These are phyloP conservation scores for Prasinococcaceae sp. DNA, from an alignment of 139 green algal species.

Conservation along the genomic window DNA sequence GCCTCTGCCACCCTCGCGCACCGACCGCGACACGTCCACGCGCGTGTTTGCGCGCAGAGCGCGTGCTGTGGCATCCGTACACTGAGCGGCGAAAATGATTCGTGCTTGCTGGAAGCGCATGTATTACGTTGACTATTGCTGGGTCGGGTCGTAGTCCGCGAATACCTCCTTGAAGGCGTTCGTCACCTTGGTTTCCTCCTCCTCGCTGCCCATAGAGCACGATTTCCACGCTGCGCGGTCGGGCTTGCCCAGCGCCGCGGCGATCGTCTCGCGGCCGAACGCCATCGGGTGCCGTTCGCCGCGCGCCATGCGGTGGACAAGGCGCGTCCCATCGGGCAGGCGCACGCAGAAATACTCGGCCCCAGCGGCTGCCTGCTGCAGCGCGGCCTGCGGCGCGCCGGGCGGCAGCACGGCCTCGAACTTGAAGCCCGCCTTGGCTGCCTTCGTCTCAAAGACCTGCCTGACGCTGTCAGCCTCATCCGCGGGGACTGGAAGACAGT, in stretches of 20 bases:
- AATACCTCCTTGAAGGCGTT: slow-evolving; percentile 57
- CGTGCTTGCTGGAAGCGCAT: too few species aligned
- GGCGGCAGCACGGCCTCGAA: slow-evolving; percentile 6
- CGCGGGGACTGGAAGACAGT: slow-evolving; percentile 43
- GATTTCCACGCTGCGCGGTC: slow-evolving; percentile 63
- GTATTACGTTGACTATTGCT: too few species aligned
- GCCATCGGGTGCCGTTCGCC: slow-evolving; percentile 46
- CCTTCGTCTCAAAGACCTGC: slow-evolving; percentile 19
- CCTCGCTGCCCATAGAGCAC: slow-evolving; percentile 13
- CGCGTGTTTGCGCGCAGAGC: too few species aligned
- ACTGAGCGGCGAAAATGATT: too few species aligned
- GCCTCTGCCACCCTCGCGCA: too few species aligned
- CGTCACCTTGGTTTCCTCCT: slow-evolving; percentile 37
- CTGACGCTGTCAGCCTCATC: slow-evolving; percentile 10
- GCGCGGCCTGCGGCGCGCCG: slow-evolving; percentile 1
- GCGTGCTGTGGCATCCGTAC: too few species aligned
- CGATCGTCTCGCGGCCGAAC: slow-evolving; percentile 50
- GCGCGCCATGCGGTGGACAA: slow-evolving; percentile 36
- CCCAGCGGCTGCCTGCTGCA: slow-evolving; percentile 39
- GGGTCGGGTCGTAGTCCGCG: slow-evolving; percentile 48
- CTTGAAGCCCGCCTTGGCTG: slow-evolving; percentile 14
- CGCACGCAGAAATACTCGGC: slow-evolving; percentile 50
- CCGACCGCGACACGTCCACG: too few species aligned
- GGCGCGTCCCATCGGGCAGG: slow-evolving; percentile 55
- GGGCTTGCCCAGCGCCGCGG: slow-evolving; percentile 39